Percentiles rank a stretch among this genome's conserved stretches.
These are phyloP conservation scores for Lathyrus oleraceus DNA, from an alignment of 306 rosid genomes.

Conservation along the genomic window DNA sequence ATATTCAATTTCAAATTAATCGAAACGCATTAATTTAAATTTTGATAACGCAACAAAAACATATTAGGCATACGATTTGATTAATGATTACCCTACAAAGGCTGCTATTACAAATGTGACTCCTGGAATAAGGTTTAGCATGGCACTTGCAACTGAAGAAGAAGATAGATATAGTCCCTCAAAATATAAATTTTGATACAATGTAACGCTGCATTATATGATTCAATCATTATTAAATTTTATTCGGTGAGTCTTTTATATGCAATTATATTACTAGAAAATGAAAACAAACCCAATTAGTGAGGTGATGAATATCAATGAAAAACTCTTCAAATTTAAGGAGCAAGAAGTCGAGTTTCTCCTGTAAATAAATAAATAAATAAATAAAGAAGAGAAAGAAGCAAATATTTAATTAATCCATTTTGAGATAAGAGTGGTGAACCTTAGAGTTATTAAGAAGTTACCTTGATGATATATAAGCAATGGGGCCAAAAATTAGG, in stretches of 20 bases:
- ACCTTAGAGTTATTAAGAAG: not conserved
- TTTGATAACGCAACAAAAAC: not conserved
- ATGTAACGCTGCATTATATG: conserved; percentile 31
- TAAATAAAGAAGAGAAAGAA: not conserved
- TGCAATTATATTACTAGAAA: not conserved
- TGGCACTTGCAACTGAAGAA: conserved; percentile 53
- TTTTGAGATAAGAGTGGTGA: not conserved
- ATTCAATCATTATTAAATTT: no score
- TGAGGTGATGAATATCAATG: conserved; percentile 47
- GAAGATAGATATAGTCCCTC: conserved; percentile 55
- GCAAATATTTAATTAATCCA: not conserved
- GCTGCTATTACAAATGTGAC: conserved; percentile 58
- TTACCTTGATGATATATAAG: conserved; percentile 50
- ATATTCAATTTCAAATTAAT: not conserved
- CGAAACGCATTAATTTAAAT: not conserved
- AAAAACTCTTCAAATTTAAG: conserved; percentile 48
- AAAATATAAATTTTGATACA: conserved; percentile 46
- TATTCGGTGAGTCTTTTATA: no score
- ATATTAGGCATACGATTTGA: no score
- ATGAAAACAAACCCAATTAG: conserved; percentile 51
- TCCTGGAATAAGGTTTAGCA: conserved; percentile 56
- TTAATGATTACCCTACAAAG: conserved; percentile 39
- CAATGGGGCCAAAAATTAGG: conserved; percentile 43
- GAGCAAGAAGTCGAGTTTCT: conserved; percentile 35
- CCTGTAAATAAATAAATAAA: conserved; percentile 37